Evolutionary conservation across 768 basidiomycete genomes (phyloP).

Genomic region (Collybia sp.): DNA sequence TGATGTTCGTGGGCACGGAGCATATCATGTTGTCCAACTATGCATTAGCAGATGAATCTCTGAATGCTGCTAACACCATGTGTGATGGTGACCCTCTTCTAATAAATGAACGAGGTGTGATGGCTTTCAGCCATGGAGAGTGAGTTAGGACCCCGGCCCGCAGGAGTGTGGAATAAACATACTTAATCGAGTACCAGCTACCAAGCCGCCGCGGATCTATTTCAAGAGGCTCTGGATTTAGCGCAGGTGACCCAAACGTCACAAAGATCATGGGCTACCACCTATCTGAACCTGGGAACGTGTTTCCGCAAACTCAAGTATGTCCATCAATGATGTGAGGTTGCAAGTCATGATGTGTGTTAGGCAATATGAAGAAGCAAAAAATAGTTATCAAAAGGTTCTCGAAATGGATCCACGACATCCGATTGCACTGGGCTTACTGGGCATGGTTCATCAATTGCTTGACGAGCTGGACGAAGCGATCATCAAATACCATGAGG

Average conservation of each 20-base stretch:
- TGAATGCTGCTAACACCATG: conserved; percentile 75
- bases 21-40: conserved; percentile 87
- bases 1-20: conserved; percentile 98
- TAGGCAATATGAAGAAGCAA: conserved; percentile 61
- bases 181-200: conserved; percentile 42
- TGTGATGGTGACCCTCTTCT: conserved; percentile 88
- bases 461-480: conserved; percentile 70
- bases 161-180: no score
- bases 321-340: conserved; percentile 14
- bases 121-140: conserved; percentile 86
- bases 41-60: conserved; percentile 79
- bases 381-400: conserved; percentile 69
- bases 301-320: conserved; percentile 79
- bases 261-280: conserved; percentile 81
- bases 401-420: conserved; percentile 85
- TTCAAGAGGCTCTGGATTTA: conserved; percentile 72
- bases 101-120: conserved; percentile 89
- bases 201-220: conserved; percentile 62
- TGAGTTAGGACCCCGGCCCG: conserved; percentile 34
- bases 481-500: conserved; percentile 91
- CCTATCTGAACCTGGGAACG: conserved; percentile 91
- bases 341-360: conserved; percentile 5
- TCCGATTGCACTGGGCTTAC: conserved; percentile 74
- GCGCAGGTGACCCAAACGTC: conserved; percentile 85
- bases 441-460: conserved; percentile 87